phyloP scores from a whole-genome alignment of 768 basidiomycete species.

The Termitomyces titanicus region DNA sequence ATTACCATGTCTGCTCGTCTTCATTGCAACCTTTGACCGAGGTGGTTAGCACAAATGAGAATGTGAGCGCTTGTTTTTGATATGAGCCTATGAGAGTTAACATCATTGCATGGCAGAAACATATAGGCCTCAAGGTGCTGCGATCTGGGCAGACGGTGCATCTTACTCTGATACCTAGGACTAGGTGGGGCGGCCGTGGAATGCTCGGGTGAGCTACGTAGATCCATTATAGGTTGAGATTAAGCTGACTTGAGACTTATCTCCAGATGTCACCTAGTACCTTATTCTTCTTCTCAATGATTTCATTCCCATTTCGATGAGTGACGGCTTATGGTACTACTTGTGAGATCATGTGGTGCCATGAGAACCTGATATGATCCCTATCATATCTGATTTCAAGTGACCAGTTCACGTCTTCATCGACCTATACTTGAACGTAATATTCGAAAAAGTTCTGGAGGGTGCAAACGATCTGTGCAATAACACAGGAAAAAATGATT shows the following conservation, averaged over 20 bases:
- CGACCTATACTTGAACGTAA: too few species aligned
- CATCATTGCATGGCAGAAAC: slow-evolving; percentile 38
- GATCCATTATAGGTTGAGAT: not conserved
- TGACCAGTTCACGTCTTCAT: not conserved
- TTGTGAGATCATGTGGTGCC: not conserved
- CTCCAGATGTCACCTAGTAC: slow-evolving; percentile 59
- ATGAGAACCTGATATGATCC: not conserved
- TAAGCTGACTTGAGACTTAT: slow-evolving; percentile 6
- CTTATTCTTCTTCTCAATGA: slow-evolving; percentile 31
- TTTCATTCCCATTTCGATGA: not conserved
- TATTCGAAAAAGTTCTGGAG: too few species aligned
- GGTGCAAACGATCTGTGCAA: too few species aligned
- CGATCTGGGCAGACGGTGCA: slow-evolving; percentile 43
- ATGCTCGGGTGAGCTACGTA: slow-evolving; percentile 64
- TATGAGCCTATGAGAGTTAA: not conserved
- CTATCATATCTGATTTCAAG: not conserved
- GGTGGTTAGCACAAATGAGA: slow-evolving; percentile 74
- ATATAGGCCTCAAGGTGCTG: slow-evolving; percentile 54
- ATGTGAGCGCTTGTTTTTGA: slow-evolving; percentile 45
- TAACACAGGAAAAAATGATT: too few species aligned
- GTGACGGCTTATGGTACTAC: not conserved
- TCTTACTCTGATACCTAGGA: slow-evolving; percentile 62
- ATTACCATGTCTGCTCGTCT: slow-evolving; percentile 44
- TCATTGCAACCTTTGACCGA: slow-evolving; percentile 65
- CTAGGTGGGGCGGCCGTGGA: slow-evolving; percentile 86